These are phyloP conservation scores for Posidonia australis DNA, from an alignment of 106 monocot genomes.

Conservation along the genomic window DNA sequence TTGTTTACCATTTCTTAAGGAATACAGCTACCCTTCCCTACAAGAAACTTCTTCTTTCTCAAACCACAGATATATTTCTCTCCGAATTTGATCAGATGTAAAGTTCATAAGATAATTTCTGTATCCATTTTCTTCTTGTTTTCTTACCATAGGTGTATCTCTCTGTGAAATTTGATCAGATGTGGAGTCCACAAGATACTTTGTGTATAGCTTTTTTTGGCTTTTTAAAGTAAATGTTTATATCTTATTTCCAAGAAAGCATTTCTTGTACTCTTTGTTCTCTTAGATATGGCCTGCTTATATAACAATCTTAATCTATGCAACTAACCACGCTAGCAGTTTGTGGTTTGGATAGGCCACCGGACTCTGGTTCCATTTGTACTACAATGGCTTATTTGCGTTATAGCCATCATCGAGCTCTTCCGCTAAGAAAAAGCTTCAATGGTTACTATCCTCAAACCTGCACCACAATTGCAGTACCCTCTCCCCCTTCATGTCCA, in stretches of 20 bases:
- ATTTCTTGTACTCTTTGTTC: conserved; percentile 6
- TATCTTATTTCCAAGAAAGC: background rate
- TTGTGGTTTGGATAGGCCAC: conserved; percentile 3
- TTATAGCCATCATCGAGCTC: conserved; percentile 14
- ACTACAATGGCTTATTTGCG: conserved; percentile 19
- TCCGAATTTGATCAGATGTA: background rate
- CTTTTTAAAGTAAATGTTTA: background rate
- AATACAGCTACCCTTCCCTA: background rate
- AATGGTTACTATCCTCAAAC: conserved; percentile 31
- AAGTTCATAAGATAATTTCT: background rate
- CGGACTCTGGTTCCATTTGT: background rate
- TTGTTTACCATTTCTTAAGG: background rate
- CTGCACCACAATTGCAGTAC: conserved; percentile 11
- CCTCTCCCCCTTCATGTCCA: conserved; percentile 13
- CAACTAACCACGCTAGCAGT: background rate
- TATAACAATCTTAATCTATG: background rate
- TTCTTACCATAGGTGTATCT: background rate
- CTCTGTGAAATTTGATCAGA: background rate
- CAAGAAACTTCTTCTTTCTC: background rate
- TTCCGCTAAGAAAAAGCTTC: conserved; percentile 30
- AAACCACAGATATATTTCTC: too few relatives aligned
- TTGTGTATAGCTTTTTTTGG: background rate
- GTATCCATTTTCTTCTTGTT: background rate
- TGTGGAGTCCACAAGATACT: background rate
- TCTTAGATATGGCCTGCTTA: background rate